Base-by-base conservation (phyloP, 139 green algal species). In the Nannochloris sp. region DNA sequence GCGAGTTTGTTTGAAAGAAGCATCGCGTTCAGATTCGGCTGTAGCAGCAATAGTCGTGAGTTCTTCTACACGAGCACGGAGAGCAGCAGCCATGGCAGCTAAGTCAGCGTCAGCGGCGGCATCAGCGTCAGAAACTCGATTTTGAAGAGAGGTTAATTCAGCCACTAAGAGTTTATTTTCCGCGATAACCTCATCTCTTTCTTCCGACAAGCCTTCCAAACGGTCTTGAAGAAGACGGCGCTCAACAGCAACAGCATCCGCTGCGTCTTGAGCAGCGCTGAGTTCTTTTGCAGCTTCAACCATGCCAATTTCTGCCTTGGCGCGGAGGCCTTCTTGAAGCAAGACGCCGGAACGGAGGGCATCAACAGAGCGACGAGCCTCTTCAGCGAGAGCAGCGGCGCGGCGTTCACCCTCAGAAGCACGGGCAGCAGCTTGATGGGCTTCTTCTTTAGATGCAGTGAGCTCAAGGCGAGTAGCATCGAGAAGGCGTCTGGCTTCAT, bases 231-330 rank as follows among this genome's bases (percentile, higher is more conserved):
- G 59, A n/a, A 65, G 36, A n/a, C 39, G 23, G 14, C 59, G 14
- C 34, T 65, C 59, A 6, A 65, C 59, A 38, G 34, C 27, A 13
- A 65, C 34, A 23, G 33, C 34, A 24, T 29, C 59, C 25, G 34
- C 59, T 27, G 33, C 59, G 25, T 65, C 59, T 32, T 65, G 59
- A 7, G 59, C 59, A 19, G 33, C 59, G 37, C 34, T 53, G 14
- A 59, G 30, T 44, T 73, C 56, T 14, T 14, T 25, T 5, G 38
- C 55, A 9, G 65, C 65, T 29, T 73, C 65, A 2, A 48, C 27
- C 56, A 73, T 68, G 27, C 64, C 65, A 0, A 73, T 73, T 56
- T 73, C 65, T n/a, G 65, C 65, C 25, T 62, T 61, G 30, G 34
- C 33, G 24, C 38, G n/a, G 29, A 73, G 59, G 2, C 65, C 65